Conservation (phyloP, 495 filamentous ascomycete genomes). For the Penicillium lividum region DNA sequence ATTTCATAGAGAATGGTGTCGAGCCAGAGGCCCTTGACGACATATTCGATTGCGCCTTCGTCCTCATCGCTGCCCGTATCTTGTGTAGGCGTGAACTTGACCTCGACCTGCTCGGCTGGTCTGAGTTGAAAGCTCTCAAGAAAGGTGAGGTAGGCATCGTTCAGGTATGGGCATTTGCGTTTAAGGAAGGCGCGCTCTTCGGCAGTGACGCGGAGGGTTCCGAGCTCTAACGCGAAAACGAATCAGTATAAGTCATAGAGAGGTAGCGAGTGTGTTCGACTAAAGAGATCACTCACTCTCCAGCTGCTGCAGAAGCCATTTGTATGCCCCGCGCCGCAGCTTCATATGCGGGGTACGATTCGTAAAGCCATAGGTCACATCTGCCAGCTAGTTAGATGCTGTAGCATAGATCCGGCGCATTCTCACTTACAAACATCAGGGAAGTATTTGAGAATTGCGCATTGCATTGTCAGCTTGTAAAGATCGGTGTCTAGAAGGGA, state of each 20-base stretch:
- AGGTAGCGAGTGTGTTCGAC: neutral
- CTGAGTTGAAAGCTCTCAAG: slow-evolving; percentile 77
- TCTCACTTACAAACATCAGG: slow-evolving; percentile 65
- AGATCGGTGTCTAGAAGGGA: slow-evolving; percentile 96
- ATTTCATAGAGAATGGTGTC: slow-evolving; percentile 99
- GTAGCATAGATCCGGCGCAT: neutral
- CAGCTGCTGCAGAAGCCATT: slow-evolving; percentile 83
- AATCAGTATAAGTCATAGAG: neutral
- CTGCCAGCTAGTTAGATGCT: slow-evolving; percentile 35
- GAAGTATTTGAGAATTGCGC: slow-evolving; percentile 88
- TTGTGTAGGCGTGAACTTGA: slow-evolving; percentile 64
- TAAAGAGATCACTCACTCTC: slow-evolving; percentile 53
- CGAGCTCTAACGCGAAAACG: slow-evolving; percentile 58
- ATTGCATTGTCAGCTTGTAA: slow-evolving; percentile 99
- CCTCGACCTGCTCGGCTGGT: slow-evolving; percentile 74
- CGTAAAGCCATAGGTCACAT: slow-evolving; percentile 88
- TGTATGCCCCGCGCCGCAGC: slow-evolving; percentile 76
- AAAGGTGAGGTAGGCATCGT: slow-evolving; percentile 72
- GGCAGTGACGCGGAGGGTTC: slow-evolving; percentile 68
- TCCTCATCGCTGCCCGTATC: slow-evolving; percentile 69
- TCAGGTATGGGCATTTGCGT: slow-evolving; percentile 79
- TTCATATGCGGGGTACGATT: slow-evolving; percentile 95
- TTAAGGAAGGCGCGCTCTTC: slow-evolving; percentile 82
- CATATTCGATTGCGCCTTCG: slow-evolving; percentile 70
- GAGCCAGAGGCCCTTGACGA: slow-evolving; percentile 80